A percentile compares a stretch with the other conserved stretches of the same genome.
phyloP scores from a whole-genome alignment of 768 basidiomycete species.

The Cystofilobasidium bisporidii region DNA sequence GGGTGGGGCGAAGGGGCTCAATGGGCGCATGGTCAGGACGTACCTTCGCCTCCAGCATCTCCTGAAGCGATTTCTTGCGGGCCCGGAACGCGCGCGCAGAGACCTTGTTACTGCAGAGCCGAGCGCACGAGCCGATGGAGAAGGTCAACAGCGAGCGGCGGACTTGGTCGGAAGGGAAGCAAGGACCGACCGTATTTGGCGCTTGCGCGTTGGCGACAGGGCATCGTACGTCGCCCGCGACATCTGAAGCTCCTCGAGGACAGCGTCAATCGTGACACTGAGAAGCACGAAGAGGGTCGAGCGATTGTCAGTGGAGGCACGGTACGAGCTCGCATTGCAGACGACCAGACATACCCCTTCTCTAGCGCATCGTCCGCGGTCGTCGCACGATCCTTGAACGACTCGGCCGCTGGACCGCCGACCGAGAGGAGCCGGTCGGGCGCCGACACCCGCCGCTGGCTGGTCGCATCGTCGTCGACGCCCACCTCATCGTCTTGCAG shows the following conservation, averaged over 20 bases:
- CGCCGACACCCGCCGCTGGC: not conserved
- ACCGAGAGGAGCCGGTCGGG: not conserved
- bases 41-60: not conserved
- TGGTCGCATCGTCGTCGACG: not conserved
- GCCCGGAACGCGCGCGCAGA: not conserved
- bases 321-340: not conserved
- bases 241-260: not conserved
- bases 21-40: too few species aligned
- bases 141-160: too few species aligned
- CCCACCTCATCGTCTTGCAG: too few species aligned
- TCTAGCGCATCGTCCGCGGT: not conserved
- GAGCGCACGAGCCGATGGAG: too few species aligned
- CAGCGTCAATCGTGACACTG: conserved; percentile 2
- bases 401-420: too few species aligned
- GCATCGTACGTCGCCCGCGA: not conserved
- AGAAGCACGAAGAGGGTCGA: too few species aligned
- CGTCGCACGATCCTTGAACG: not conserved
- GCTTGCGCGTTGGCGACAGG: not conserved
- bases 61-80: not conserved
- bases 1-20: too few species aligned
- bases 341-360: not conserved
- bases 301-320: too few species aligned
- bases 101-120: not conserved
- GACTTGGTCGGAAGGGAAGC: too few species aligned
- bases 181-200: not conserved